Conservation (phyloP, 768 basidiomycete species). For the Udeniomyces megalosporus region DNA sequence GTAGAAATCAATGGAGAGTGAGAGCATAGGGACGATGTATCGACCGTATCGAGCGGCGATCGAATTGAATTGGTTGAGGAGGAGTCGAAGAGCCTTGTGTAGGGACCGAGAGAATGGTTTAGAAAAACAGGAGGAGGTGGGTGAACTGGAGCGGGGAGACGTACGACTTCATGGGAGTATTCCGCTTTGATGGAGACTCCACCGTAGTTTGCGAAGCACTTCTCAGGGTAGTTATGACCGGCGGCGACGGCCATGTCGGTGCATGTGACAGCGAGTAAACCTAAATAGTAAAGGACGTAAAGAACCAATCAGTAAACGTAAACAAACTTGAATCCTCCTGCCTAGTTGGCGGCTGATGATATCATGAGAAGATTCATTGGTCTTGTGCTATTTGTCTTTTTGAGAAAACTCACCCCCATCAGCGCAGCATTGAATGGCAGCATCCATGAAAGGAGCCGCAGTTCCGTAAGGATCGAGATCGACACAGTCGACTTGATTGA, state of each 20-base stretch:
- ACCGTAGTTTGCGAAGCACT: slow-evolving; percentile 94
- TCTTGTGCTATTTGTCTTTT: not conserved
- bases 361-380: not conserved
- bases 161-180: slow-evolving; percentile 81
- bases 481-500: slow-evolving; percentile 72
- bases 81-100: slow-evolving; percentile 84
- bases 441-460: slow-evolving; percentile 90
- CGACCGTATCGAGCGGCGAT: slow-evolving; percentile 85
- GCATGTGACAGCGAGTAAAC: slow-evolving; percentile 85
- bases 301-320: not conserved
- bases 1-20: slow-evolving; percentile 93
- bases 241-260: slow-evolving; percentile 90
- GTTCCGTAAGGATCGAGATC: slow-evolving; percentile 97
- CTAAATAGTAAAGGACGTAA: slow-evolving; percentile 32
- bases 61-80: slow-evolving; percentile 69
- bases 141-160: slow-evolving; percentile 22
- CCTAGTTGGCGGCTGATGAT: not conserved
- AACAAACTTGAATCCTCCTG: not conserved
- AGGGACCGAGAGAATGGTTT: no score
- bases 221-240: slow-evolving; percentile 86
- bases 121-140: no score
- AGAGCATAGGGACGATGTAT: slow-evolving; percentile 72
- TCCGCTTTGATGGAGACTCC: slow-evolving; percentile 80
- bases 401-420: slow-evolving; percentile 71
- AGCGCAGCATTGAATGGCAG: slow-evolving; percentile 69